Percentiles rank a stretch among this genome's conserved stretches.
Conservation (phyloP, 495 filamentous ascomycete species). For the Lophiotrema nucula region DNA sequence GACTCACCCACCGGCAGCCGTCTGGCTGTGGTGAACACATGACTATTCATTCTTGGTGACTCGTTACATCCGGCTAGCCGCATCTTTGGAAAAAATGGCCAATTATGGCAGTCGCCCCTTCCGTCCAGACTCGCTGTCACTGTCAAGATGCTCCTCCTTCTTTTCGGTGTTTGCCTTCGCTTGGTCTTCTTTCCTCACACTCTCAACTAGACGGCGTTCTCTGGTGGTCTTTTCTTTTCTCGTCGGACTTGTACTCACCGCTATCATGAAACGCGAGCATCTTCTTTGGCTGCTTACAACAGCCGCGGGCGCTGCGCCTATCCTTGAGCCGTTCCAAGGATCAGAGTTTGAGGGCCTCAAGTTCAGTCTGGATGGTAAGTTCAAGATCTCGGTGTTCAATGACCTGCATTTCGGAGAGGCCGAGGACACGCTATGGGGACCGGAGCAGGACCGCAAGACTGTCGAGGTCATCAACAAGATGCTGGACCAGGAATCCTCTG, state of each 20-base stretch:
- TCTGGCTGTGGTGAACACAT: no score
- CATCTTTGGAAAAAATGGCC: no score
- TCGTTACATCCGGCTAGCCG: no score
- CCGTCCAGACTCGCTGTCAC: no score
- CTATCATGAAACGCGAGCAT: constrained; percentile 23
- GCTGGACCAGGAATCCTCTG: constrained; percentile 54
- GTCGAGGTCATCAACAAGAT: constrained; percentile 59
- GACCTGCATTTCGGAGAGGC: constrained; percentile 71
- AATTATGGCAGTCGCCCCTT: no score
- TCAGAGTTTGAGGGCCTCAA: constrained; percentile 1
- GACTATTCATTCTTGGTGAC: no score
- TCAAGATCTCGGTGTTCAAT: constrained; percentile 57
- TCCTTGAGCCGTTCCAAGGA: constrained; percentile 2
- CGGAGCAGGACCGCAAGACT: constrained; percentile 53
- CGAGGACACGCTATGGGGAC: constrained; percentile 32
- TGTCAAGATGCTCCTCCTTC: no score
- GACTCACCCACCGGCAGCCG: no score
- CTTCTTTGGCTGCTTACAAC: constrained; percentile 13
- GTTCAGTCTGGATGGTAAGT: constrained; percentile 22
- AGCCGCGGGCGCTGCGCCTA: constrained; percentile 1
- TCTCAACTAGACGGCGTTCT: not conserved
- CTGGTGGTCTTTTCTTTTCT: constrained; percentile 7
- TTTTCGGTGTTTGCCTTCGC: not conserved
- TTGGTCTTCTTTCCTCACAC: not conserved
- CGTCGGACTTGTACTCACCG: not conserved